Percentiles rank a stretch among this genome's conserved stretches.
These are phyloP conservation scores for Boletus tylopilopsis DNA, from an alignment of 768 basidiomycete species.

Conservation along the genomic window DNA sequence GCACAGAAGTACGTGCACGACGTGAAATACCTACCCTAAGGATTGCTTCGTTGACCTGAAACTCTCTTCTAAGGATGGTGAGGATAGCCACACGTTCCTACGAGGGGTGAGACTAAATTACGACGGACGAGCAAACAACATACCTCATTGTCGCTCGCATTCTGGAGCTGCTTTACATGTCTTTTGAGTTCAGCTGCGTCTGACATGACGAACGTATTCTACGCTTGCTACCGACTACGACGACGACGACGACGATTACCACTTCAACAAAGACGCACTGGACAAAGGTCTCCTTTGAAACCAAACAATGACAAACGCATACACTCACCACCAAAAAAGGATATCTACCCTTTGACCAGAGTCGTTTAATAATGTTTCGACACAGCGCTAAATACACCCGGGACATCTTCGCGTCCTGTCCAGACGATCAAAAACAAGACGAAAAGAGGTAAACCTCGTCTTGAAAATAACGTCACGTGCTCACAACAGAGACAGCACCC, in stretches of 20 bases:
- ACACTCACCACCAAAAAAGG: too few species aligned
- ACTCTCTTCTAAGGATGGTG: constrained; percentile 59
- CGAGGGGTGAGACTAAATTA: neutral
- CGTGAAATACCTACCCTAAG: constrained; percentile 57
- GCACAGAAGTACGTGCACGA: constrained; percentile 1
- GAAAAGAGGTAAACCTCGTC: constrained; percentile 55
- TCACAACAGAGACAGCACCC: constrained; percentile 37
- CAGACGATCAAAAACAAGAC: constrained; percentile 64
- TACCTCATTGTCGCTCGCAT: constrained; percentile 54
- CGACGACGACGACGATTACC: neutral
- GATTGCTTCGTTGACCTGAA: constrained; percentile 65
- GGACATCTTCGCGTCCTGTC: constrained; percentile 62
- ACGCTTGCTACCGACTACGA: constrained; percentile 20
- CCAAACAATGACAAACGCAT: too few species aligned
- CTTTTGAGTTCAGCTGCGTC: constrained; percentile 64
- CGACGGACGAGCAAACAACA: constrained; percentile 19
- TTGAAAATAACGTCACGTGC: neutral
- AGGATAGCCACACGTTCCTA: constrained; percentile 67
- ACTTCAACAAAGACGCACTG: too few species aligned
- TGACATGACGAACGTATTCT: constrained; percentile 25
- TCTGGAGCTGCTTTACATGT: constrained; percentile 77
- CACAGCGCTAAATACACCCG: constrained; percentile 68
- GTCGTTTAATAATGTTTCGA: constrained; percentile 36
- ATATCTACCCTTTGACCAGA: too few species aligned
- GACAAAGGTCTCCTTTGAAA: neutral